phyloP scores from a whole-genome alignment of 306 rosid species.

The Prunus mume region DNA sequence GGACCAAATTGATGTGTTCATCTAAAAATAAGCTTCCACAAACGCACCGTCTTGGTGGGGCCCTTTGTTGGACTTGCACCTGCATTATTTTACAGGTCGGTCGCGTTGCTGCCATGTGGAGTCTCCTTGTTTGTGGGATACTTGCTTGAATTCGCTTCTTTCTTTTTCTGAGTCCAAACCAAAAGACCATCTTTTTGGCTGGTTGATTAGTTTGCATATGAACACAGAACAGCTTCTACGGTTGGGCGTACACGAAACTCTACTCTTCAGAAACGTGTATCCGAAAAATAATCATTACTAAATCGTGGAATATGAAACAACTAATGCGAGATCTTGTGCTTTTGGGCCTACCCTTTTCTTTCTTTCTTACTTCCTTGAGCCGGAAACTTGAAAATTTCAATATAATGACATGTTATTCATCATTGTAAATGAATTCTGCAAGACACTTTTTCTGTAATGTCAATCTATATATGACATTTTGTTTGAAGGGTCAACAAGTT shows the following conservation, averaged over 20 bases:
- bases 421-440: too few species aligned
- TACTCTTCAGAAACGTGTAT: not conserved
- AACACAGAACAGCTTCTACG: not conserved
- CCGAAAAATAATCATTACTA: not conserved
- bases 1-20: not conserved
- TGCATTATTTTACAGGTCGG: not conserved
- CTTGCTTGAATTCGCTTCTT: not conserved
- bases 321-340: not conserved
- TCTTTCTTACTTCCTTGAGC: too few species aligned
- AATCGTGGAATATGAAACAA: not conserved
- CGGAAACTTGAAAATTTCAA: too few species aligned
- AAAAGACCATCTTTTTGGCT: too few species aligned
- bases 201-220: not conserved
- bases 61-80: slow-evolving; percentile 1
- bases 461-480: too few species aligned
- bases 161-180: too few species aligned
- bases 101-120: not conserved
- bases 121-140: not conserved
- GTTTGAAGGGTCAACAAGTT: too few species aligned
- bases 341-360: not conserved
- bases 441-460: too few species aligned
- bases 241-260: not conserved
- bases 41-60: slow-evolving; percentile 8
- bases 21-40: not conserved
- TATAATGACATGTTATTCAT: too few species aligned